phyloP scores from a whole-genome alignment of 2,329 filamentous ascomycete species.

The Fusarium dimerum region DNA sequence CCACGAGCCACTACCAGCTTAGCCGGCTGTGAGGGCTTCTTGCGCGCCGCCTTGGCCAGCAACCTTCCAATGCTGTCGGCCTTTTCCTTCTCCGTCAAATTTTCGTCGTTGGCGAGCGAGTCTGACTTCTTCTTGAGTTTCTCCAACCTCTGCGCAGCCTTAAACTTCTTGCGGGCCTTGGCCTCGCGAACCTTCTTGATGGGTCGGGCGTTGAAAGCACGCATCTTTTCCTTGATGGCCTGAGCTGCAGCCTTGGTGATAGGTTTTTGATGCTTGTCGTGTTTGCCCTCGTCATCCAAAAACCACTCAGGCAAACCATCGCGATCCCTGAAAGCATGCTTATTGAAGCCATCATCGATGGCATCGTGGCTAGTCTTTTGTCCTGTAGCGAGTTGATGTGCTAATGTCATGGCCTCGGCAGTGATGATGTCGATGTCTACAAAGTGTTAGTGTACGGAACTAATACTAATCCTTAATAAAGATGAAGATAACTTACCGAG shows the following conservation, averaged over 20 bases:
- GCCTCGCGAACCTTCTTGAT: slow-evolving; percentile 99
- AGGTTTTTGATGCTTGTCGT: slow-evolving; percentile 84
- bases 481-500: slow-evolving; percentile 47
- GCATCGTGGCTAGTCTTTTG: slow-evolving; percentile 78
- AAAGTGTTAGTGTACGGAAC: slow-evolving; percentile 4
- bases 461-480: not conserved
- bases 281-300: slow-evolving; percentile 83
- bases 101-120: slow-evolving; percentile 82
- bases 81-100: slow-evolving; percentile 95
- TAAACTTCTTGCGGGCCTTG: slow-evolving; percentile 95
- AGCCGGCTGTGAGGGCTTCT: slow-evolving; percentile 80
- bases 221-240: slow-evolving; percentile 92
- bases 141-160: slow-evolving; percentile 86
- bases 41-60: slow-evolving; percentile 78
- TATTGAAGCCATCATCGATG: slow-evolving; percentile 91
- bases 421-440: slow-evolving; percentile 95
- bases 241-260: slow-evolving; percentile 86
- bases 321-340: slow-evolving; percentile 83
- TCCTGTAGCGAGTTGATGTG: slow-evolving; percentile 86
- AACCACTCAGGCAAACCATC: slow-evolving; percentile 98
- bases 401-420: slow-evolving; percentile 98
- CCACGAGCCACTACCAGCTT: slow-evolving; percentile 89
- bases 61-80: slow-evolving; percentile 79
- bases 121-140: slow-evolving; percentile 98
- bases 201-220: slow-evolving; percentile 89